Evolutionary conservation across 768 basidiomycete species (phyloP), one percentile per base, ranked within the genome.

Genomic region (Nidularia pulvinata): DNA sequence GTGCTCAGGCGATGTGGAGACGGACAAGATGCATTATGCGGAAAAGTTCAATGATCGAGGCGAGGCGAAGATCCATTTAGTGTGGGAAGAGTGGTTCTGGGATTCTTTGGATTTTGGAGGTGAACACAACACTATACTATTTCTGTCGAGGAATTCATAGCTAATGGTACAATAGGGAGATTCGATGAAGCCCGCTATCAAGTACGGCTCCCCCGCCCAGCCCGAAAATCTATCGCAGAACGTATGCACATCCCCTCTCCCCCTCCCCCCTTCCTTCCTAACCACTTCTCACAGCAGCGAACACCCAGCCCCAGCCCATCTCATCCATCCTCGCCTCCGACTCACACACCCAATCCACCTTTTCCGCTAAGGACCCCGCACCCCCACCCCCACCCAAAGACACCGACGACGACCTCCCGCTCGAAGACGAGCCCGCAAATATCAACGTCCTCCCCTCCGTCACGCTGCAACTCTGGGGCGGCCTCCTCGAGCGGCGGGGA

Each of bases 41-140:
- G 79, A 84, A 53, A 88, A 87, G 62, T 89, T 90, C 61, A 89
- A 89, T 63, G 65, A 73, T 14, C 74, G 77, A 19, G 82, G 84
- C 34, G 91, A 92, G 66, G 88, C 86, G 5, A 77, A 81, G 44
- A 93, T 94, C 33, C 76, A 81, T 48, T 72, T 95, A 2, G 84
- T 97, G 1, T 96, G 95, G 90, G 93, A 95, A 62, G 94, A 96
- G 57, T 98, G 95, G 95, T 89, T 97, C 53, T 95, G 93, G 93
- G 95, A 97, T 62, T 95, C 82, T 30, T 61, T 95, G 2, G 84
- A 86, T 42, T 91, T 84, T 62, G 84, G 85, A 54, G 92, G 19
- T 19, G 19, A 19, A 19, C 19, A 19, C 19, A 19, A 19, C 19
- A 19, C 19, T 19, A n/a, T n/a, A 19, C 19, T 19, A 19, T 1